phyloP scores from a whole-genome alignment of 164 flowering plant genomes.

The Tetrastigma voinierianum region DNA sequence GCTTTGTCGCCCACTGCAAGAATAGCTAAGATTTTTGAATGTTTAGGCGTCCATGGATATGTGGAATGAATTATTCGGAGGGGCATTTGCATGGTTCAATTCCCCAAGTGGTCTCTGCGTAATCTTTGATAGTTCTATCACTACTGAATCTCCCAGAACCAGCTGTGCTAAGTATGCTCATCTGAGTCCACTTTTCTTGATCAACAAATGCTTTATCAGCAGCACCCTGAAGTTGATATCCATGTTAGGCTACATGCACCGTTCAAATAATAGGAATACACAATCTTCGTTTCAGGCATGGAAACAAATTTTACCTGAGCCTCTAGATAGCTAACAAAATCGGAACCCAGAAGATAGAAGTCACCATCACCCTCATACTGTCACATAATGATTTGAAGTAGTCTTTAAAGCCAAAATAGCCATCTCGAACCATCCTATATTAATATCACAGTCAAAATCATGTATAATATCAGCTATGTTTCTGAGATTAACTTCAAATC shows the following conservation, averaged over 20 bases:
- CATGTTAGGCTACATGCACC: background rate
- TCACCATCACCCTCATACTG: conserved; percentile 41
- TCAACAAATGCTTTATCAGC: conserved; percentile 58
- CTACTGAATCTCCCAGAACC: conserved; percentile 61
- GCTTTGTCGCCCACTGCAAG: too few species aligned
- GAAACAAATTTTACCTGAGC: conserved; percentile 45
- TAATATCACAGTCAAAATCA: background rate
- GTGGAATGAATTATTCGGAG: conserved; percentile 16
- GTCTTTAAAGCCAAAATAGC: conserved; percentile 54
- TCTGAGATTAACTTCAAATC: too few species aligned
- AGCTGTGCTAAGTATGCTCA: conserved; percentile 59
- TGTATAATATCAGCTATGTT: too few species aligned
- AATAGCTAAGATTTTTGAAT: too few species aligned
- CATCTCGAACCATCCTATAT: conserved; percentile 60
- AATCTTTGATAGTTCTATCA: conserved; percentile 51
- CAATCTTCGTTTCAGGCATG: background rate
- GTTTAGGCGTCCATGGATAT: too few species aligned
- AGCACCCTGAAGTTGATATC: conserved; percentile 36
- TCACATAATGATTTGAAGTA: conserved; percentile 59
- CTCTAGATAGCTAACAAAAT: conserved; percentile 56
- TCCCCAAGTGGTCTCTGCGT: conserved; percentile 54
- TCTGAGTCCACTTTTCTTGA: conserved; percentile 52
- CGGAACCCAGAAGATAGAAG: conserved; percentile 57
- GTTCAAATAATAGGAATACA: background rate
- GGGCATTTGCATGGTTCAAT: conserved; percentile 51